A percentile compares a stretch with the other conserved stretches of the same genome.
Evolutionary conservation across 805 yeast species (phyloP).

Genomic region (Starmerella geochares): DNA sequence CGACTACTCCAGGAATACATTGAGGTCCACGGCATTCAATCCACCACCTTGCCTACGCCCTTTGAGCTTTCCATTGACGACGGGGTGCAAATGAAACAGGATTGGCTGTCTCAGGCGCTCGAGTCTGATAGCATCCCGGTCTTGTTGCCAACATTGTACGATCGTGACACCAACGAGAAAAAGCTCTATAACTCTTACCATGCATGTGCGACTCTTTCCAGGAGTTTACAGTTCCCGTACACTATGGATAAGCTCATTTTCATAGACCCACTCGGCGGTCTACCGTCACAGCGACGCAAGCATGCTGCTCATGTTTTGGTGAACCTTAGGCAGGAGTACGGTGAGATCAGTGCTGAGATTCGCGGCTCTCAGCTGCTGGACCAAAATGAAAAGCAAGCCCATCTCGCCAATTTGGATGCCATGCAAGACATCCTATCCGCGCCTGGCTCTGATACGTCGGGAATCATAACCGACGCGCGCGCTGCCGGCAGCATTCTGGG

Average conservation of each 20-base stretch:
- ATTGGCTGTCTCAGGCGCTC: slow-evolving; percentile 36
- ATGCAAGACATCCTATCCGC: slow-evolving; percentile 46
- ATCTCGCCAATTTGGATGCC: slow-evolving; percentile 53
- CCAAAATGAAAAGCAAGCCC: slow-evolving; percentile 37
- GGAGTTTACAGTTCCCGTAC: slow-evolving; percentile 24
- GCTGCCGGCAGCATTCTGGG: slow-evolving; percentile 46
- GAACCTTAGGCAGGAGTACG: slow-evolving; percentile 72
- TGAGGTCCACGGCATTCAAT: slow-evolving; percentile 11
- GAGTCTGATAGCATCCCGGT: slow-evolving; percentile 40
- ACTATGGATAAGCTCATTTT: slow-evolving; percentile 72
- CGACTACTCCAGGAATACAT: slow-evolving; percentile 9
- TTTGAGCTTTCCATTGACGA: slow-evolving; percentile 30
- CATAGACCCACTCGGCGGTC: slow-evolving; percentile 78
- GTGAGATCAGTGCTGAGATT: slow-evolving; percentile 54
- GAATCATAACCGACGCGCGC: slow-evolving; percentile 74
- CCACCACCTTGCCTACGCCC: slow-evolving; percentile 33
- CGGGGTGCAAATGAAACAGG: slow-evolving; percentile 30
- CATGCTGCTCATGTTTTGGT: slow-evolving; percentile 72
- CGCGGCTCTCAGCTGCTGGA: slow-evolving; percentile 28
- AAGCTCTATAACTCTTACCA: slow-evolving; percentile 35
- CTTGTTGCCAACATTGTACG: slow-evolving; percentile 57
- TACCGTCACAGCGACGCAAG: slow-evolving; percentile 74
- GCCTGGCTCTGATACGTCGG: slow-evolving; percentile 55
- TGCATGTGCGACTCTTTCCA: slow-evolving; percentile 37
- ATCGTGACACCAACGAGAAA: slow-evolving; percentile 40